phyloP scores from a whole-genome alignment of 306 rosid species.

The Parietaria judaica region DNA sequence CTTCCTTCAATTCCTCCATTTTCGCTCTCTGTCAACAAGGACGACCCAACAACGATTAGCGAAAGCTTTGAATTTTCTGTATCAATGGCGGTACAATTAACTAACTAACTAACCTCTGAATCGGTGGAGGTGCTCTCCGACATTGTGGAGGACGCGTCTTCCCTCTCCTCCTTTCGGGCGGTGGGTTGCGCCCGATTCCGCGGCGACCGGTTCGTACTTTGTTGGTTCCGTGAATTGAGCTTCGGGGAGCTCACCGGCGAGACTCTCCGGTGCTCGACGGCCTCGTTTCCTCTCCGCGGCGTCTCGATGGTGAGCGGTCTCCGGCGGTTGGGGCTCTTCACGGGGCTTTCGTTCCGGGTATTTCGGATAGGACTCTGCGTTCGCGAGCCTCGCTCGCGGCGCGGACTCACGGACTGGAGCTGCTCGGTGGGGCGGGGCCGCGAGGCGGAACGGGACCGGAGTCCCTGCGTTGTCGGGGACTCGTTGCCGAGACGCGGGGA shows the following conservation, averaged over 20 bases:
- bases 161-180: constrained; percentile 29
- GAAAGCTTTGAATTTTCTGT: not conserved
- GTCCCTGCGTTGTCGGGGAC: constrained; percentile 49
- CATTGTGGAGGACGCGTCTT: constrained; percentile 66
- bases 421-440: constrained; percentile 28
- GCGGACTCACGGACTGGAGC: constrained; percentile 22
- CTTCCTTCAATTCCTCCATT: constrained; percentile 57
- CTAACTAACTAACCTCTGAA: constrained; percentile 46
- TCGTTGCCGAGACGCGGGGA: constrained; percentile 32
- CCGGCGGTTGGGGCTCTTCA: constrained; percentile 48
- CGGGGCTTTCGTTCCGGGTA: constrained; percentile 26
- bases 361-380: constrained; percentile 32
- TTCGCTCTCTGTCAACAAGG: constrained; percentile 39
- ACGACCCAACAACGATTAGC: not conserved
- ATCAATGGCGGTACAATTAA: not conserved
- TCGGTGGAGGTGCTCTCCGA: constrained; percentile 65
- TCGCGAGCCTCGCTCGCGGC: constrained; percentile 37
- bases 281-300: constrained; percentile 33
- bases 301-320: constrained; percentile 34
- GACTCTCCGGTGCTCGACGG: constrained; percentile 43
- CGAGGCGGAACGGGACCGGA: constrained; percentile 29
- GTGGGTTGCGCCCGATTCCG: constrained; percentile 37
- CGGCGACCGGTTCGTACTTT: constrained; percentile 42
- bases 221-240: constrained; percentile 30
- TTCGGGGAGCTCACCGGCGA: constrained; percentile 72